Percentiles rank a stretch among this genome's conserved stretches.
phyloP scores from a whole-genome alignment of 148 eudicot genomes.

The Linanthus parryae region DNA sequence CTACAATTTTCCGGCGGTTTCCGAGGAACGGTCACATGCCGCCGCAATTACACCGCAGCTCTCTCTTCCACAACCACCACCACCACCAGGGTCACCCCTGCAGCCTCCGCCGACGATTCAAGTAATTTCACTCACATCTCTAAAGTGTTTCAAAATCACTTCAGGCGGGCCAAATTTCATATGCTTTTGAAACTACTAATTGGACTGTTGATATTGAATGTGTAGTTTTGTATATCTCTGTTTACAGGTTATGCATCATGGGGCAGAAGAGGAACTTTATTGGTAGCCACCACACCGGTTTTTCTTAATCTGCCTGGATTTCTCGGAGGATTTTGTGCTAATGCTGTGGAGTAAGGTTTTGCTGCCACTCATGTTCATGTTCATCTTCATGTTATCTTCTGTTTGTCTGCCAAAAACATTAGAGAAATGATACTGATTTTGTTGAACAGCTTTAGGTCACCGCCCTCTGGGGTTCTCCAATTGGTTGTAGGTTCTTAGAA shows the following conservation, averaged over 20 bases:
- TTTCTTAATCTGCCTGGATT: constrained; percentile 26
- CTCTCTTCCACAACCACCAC: constrained; percentile 9
- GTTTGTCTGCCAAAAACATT: no score
- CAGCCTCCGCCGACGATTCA: constrained; percentile 4
- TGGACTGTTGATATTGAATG: no score
- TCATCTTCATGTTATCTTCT: no score
- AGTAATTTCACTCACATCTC: not conserved
- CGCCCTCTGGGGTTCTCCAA: no score
- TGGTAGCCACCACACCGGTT: constrained; percentile 29
- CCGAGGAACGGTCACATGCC: constrained; percentile 8
- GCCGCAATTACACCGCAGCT: constrained; percentile 9
- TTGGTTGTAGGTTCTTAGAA: no score
- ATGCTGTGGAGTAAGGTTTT: constrained; percentile 56
- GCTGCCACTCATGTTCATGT: no score
- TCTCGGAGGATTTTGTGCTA: constrained; percentile 14
- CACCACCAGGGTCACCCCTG: no score
- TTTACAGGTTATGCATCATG: constrained; percentile 20
- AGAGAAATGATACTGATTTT: no score
- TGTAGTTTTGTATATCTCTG: no score
- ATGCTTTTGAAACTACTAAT: no score
- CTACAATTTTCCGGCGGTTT: constrained; percentile 26
- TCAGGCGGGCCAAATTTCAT: no score
- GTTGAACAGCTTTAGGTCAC: no score
- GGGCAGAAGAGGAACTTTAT: constrained; percentile 49
- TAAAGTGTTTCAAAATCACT: not conserved